Evolutionary conservation across 495 filamentous ascomycete genomes (phyloP), one percentile per base, ranked within the genome.

Genomic region (Aeminium ludgeri): DNA sequence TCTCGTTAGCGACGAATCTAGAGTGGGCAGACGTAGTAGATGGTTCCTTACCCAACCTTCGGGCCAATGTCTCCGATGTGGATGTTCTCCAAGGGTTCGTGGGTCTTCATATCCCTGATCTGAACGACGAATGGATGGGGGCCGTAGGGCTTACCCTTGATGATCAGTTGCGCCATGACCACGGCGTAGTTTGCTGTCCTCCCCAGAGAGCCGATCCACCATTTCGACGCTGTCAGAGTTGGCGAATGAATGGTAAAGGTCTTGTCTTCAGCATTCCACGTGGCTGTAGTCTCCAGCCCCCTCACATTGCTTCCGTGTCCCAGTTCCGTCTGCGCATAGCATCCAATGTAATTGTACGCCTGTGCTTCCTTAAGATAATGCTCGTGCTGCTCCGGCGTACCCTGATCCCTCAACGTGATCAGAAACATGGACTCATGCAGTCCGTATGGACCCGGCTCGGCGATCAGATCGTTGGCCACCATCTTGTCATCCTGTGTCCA

Each of bases 51-150:
- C 2, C 76, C 78, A 43, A 13, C 12, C 31, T 33, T 17, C 3
- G 12, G 31, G 3, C 80, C 80, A 53, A 84, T 80, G 42, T 82
- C 76, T 11, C 80, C 79, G 2, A 82, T 69, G 34, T 77, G 69
- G 36, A 83, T 59, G 38, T 78, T 76, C 47, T 80, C 70, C 35
- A 84, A 55, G 1, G 78, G 77, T 51, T 78, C 61, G 49, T 83
- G 78, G 4, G 76, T 81, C 55, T 75, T 58, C 53, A 80, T 52
- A 47, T 80, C 74, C 44, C 80, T 65, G 50, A 85, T 69, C 49
- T 81, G 79, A 17, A 82, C 76, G 3, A 85, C 70, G 52, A 85
- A 84, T 10, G 79, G 76, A 48, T 84, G 80, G 18, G 79, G 78
- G 1, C 80, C 80, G 45, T 70, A 73, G 29, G 62, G 61, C 56